Evolutionary conservation across 495 filamentous ascomycete species (phyloP), one percentile per base, ranked within the genome.

Genomic region (Daldinia vernicosa): DNA sequence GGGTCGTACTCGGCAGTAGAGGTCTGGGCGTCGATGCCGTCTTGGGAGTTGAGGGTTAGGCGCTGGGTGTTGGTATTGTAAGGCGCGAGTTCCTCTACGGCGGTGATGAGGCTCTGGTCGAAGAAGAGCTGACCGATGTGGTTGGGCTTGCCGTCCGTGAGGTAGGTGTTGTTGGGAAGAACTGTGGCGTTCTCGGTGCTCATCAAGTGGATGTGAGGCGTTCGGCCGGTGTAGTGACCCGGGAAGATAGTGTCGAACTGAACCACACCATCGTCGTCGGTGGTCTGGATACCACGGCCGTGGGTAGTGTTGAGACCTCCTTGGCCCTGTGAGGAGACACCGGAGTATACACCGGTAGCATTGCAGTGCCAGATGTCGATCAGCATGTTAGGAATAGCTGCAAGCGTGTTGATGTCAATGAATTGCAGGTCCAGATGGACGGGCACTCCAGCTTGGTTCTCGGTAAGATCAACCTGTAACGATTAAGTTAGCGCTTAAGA

Each of bases 71-170:
- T 82, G 50, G 74, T 75, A 66, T 45, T 70, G 72, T 83, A 82
- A 4, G 81, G 81, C 22, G 53, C 60, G 71, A 51, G 66, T 53
- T 52, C 55, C 71, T 87, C 73, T 56, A 81, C 75, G 14, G 64
- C 69, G 32, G 30, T n/a, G 70, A 75, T 70, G 22, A 82, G 77
- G 55, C 57, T 62, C 57, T 81, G 69, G 67, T 78, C 74, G 62
- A 76, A 83, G 79, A 88, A 90, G 51, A 89, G 61, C 74, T 90
- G 86, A 9, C 87, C 87, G 55, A 89, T 82, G 74, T 89, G 84
- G 6, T 82, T 80, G 28, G 84, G 76, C 4, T 70, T 71, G 33
- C 86, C 87, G 56, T 82, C 81, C n/a, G 75, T 79, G 2, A 72
- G 2, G 52, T 84, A 77, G 15, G 82, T 86, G 57, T 81, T 82